A percentile compares a stretch with the other conserved stretches of the same genome.
These are phyloP conservation scores for Leucosporidium creatinivorum DNA, from an alignment of 768 basidiomycete genomes.

Conservation along the genomic window DNA sequence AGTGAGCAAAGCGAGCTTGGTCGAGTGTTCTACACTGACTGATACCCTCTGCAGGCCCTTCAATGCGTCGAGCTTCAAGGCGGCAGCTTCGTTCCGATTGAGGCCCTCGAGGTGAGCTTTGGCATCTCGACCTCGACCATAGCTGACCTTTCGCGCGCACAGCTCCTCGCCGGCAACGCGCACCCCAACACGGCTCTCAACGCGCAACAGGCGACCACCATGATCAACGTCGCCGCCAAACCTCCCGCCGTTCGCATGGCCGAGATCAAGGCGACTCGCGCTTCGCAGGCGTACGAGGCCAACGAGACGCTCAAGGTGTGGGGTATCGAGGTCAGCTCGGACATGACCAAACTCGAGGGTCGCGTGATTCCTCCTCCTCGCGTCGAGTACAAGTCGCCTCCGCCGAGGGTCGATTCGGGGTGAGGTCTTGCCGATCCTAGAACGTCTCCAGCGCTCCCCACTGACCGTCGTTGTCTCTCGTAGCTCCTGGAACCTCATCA, in stretches of 20 bases:
- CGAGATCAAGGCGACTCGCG: constrained; percentile 19
- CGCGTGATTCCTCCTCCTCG: constrained; percentile 8
- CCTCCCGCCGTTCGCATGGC: constrained; percentile 22
- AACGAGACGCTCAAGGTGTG: neutral
- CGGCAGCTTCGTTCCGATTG: too few species aligned
- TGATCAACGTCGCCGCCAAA: constrained; percentile 25
- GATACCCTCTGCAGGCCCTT: too few species aligned
- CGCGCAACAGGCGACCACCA: constrained; percentile 12
- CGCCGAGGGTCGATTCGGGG: constrained; percentile 15
- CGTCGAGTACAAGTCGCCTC: constrained; percentile 11
- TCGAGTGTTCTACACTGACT: too few species aligned
- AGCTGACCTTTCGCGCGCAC: neutral
- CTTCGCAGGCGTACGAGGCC: neutral
- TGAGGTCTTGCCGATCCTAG: neutral
- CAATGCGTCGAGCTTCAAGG: too few species aligned
- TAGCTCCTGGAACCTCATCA: constrained; percentile 22
- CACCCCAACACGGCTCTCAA: constrained; percentile 21
- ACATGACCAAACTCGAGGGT: constrained; percentile 9
- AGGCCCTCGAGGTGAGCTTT: too few species aligned
- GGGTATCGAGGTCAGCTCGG: constrained; percentile 18
- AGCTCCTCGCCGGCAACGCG: constrained; percentile 18
- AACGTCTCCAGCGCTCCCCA: neutral
- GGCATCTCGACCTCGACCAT: neutral
- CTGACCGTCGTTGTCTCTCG: too few species aligned
- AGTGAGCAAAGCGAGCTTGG: too few species aligned